Conservation (phyloP, 768 basidiomycete species). For the Mycena floridula region DNA sequence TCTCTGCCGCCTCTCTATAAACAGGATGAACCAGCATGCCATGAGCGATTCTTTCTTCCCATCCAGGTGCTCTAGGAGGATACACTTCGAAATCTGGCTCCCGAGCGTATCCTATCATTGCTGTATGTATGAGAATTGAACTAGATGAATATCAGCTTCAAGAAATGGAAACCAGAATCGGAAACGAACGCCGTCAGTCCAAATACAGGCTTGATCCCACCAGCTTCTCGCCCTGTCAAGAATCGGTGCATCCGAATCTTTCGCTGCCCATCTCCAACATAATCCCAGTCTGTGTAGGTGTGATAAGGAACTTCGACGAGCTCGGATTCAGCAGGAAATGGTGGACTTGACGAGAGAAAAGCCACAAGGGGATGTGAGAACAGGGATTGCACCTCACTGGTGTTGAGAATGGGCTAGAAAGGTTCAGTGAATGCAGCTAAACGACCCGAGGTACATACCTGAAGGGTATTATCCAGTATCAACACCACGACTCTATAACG, state of each 20-base stretch:
- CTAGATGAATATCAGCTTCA: slow-evolving; percentile 18
- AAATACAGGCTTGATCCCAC: slow-evolving; percentile 84
- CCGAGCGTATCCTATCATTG: slow-evolving; percentile 38
- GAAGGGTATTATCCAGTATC: slow-evolving; percentile 71
- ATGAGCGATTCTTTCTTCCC: slow-evolving; percentile 37
- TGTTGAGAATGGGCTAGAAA: slow-evolving; percentile 70
- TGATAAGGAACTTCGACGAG: slow-evolving; percentile 58
- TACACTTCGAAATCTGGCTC: slow-evolving; percentile 38
- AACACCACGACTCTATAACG: slow-evolving; percentile 71
- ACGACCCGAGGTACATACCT: slow-evolving; percentile 32
- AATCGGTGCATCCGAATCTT: slow-evolving; percentile 66
- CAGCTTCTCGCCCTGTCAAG: slow-evolving; percentile 79
- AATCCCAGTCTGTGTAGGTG: slow-evolving; percentile 49
- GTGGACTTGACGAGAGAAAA: slow-evolving; percentile 58
- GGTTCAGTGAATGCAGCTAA: not conserved
- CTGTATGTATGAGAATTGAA: slow-evolving; percentile 38
- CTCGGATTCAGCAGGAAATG: slow-evolving; percentile 50
- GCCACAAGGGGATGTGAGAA: slow-evolving; percentile 82
- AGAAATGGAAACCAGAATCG: not conserved
- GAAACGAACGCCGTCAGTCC: slow-evolving; percentile 77
- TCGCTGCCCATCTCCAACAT: slow-evolving; percentile 20
- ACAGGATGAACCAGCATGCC: slow-evolving; percentile 29
- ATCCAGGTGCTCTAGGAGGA: slow-evolving; percentile 26
- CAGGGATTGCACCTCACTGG: slow-evolving; percentile 69
- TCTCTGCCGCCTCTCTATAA: slow-evolving; percentile 31